These are phyloP conservation scores for Pascua sp. DNA, from an alignment of 1,284 basidiomycete species.

Conservation along the genomic window DNA sequence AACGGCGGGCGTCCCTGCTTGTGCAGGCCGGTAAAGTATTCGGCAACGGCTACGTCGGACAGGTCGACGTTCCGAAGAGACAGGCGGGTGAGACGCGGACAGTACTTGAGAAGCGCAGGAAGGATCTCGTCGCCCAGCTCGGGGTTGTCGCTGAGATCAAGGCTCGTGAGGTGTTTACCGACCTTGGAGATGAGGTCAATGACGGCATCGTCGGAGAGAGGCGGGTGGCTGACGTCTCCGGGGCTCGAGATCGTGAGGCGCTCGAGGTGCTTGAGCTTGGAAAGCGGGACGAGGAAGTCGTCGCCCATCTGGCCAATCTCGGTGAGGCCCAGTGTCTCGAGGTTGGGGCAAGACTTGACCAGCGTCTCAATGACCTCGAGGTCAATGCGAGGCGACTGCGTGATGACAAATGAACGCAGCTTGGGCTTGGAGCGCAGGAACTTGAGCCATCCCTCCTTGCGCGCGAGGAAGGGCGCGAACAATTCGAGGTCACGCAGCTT, in stretches of 20 bases:
- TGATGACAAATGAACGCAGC: slow-evolving; percentile 72
- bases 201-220: slow-evolving; percentile 60
- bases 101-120: slow-evolving; percentile 58
- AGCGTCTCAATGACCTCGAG: slow-evolving; percentile 65
- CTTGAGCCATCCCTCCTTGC: slow-evolving; percentile 66
- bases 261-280: slow-evolving; percentile 41
- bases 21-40: slow-evolving; percentile 59
- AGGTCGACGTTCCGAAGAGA: slow-evolving; percentile 62
- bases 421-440: slow-evolving; percentile 68
- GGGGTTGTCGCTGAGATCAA: slow-evolving; percentile 65
- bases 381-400: slow-evolving; percentile 84
- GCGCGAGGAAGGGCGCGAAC: slow-evolving; percentile 83
- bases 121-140: slow-evolving; percentile 61
- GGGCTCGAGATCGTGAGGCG: slow-evolving; percentile 44
- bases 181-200: slow-evolving; percentile 57
- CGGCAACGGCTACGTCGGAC: slow-evolving; percentile 64
- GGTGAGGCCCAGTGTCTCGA: slow-evolving; percentile 70
- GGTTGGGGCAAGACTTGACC: slow-evolving; percentile 59
- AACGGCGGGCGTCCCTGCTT: slow-evolving; percentile 47
- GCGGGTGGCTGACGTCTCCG: slow-evolving; percentile 24
- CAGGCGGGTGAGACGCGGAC: slow-evolving; percentile 58
- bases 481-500: slow-evolving; percentile 71
- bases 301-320: slow-evolving; percentile 73
- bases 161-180: slow-evolving; percentile 55
- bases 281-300: slow-evolving; percentile 59